Conservation (phyloP, 768 basidiomycete genomes). For the Collybiopsis confluens region DNA sequence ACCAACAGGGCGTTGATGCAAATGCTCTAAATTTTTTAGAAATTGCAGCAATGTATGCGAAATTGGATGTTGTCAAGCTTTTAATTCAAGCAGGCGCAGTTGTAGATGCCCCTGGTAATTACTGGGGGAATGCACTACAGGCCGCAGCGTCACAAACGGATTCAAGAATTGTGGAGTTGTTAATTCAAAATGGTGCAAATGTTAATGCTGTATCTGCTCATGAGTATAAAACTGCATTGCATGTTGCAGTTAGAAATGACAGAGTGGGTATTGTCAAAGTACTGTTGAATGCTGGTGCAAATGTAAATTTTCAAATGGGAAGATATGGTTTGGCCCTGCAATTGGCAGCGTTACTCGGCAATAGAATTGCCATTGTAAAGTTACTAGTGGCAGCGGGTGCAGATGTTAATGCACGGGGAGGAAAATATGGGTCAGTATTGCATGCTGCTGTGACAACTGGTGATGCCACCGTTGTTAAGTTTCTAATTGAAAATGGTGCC, state of each 20-base stretch:
- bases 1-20: background rate
- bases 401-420: background rate
- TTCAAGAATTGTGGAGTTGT: background rate
- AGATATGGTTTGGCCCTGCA: background rate
- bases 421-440: background rate
- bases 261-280: background rate
- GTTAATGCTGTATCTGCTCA: background rate
- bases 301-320: background rate
- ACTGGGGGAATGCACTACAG: background rate
- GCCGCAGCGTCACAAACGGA: background rate
- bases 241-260: background rate
- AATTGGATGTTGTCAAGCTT: background rate
- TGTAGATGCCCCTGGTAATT: background rate
- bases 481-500: slow-evolving; percentile 9
- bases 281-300: background rate
- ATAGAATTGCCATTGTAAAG: background rate
- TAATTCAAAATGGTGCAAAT: slow-evolving; percentile 5
- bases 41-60: background rate
- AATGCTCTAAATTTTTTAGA: background rate
- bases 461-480: background rate
- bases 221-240: background rate
- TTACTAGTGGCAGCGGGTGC: background rate
- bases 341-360: background rate
- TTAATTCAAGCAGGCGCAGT: slow-evolving; percentile 1
- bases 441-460: background rate